Evolutionary conservation across 345 rosid genomes (phyloP).

Genomic region (Melaleuca quinquenervia): DNA sequence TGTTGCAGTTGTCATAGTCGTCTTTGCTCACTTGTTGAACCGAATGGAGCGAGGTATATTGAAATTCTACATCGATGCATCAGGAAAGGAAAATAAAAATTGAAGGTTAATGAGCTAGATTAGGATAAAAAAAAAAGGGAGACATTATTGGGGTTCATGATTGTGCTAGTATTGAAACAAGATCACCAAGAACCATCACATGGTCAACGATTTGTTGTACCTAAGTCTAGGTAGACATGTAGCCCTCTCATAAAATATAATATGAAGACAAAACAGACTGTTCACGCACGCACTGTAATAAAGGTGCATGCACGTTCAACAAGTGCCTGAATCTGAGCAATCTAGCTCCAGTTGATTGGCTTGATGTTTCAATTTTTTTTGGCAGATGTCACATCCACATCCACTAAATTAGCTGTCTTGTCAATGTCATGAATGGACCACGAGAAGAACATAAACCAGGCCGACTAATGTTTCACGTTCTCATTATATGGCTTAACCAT

Average conservation of each 20-base stretch:
- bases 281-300: neutral
- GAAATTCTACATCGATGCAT: constrained; percentile 19
- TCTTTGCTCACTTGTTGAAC: constrained; percentile 19
- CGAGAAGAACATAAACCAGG: neutral
- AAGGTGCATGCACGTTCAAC: neutral
- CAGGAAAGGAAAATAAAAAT: neutral
- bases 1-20: constrained; percentile 21
- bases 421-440: neutral
- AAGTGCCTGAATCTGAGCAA: neutral
- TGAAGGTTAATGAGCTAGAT: neutral
- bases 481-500: neutral
- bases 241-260: neutral
- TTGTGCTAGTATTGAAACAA: neutral
- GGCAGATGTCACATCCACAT: neutral
- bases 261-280: neutral
- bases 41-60: constrained; percentile 14
- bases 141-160: neutral
- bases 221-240: neutral
- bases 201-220: neutral
- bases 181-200: neutral
- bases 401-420: neutral
- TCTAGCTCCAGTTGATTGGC: neutral
- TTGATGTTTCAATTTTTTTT: neutral
- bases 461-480: neutral
- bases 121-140: neutral